These are phyloP conservation scores for Sphagnum tenellum DNA, from an alignment of 225 moss, liverwort and hornwort species.

Conservation along the genomic window DNA sequence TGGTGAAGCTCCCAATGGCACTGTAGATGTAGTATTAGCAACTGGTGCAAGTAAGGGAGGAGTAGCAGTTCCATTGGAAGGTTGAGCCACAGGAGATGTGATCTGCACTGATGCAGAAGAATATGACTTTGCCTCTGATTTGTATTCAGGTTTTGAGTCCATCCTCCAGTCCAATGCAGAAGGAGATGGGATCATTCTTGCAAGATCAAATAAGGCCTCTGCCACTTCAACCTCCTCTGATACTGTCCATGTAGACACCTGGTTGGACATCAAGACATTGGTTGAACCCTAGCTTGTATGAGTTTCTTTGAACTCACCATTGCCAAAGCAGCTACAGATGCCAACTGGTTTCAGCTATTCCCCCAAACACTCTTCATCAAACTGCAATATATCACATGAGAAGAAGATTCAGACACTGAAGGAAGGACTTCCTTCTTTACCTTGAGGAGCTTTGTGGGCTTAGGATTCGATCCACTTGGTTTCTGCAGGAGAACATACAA, in stretches of 20 bases:
- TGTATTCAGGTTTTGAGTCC: constrained; percentile 5
- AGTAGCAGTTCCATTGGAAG: too few species aligned
- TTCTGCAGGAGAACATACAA: constrained; percentile 40
- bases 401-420: too few species aligned
- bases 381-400: too few species aligned
- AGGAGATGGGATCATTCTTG: constrained; percentile 44
- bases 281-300: constrained; percentile 24
- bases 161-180: constrained; percentile 2
- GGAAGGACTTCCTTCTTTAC: constrained; percentile 11
- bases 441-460: constrained; percentile 56
- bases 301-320: too few species aligned
- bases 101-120: not conserved
- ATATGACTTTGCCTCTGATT: constrained; percentile 12
- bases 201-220: constrained; percentile 77
- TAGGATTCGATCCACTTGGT: constrained; percentile 55
- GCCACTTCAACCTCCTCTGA: constrained; percentile 47
- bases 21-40: too few species aligned
- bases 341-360: too few species aligned
- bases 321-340: not conserved
- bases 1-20: constrained; percentile 8
- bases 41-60: too few species aligned
- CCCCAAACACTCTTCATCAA: too few species aligned
- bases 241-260: too few species aligned
- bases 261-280: constrained; percentile 39
- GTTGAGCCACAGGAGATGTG: too few species aligned